Evolutionary conservation across 805 yeast species (phyloP), one percentile per base, ranked within the genome.

Genomic region (Candida sanyiensis): DNA sequence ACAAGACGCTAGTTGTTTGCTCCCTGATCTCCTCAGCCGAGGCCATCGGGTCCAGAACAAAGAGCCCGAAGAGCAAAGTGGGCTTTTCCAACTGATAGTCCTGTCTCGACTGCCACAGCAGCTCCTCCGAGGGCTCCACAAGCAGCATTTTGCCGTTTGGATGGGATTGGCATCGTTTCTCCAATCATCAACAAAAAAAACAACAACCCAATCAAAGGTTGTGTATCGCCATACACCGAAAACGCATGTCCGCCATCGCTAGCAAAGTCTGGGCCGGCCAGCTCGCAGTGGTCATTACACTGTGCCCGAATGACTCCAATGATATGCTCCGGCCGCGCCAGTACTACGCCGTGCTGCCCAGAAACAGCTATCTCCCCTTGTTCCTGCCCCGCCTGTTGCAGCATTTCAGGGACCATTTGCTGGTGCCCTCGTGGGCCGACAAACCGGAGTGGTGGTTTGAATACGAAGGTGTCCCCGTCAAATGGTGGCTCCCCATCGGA

Each of bases 401-500:
- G 1, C 72, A 60, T 50, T 71, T 77, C 40, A 48, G 56, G 24
- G 53, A 62, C 2, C 57, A 54, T 27, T 37, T 66, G 6, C 52
- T 56, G 6, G 51, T 50, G 2, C 57, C 62, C 17, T 44, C 53
- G 10, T 52, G 52, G 43, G 46, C 52, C 6, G 33, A 45, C 5
- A 37, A 49, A 1, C 25, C 42, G 6, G 55, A 56, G 2, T 66
- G 78, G 61, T 87, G 95, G 95, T 65, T 86, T 25, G 86, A 77
- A 45, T 72, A 66, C 52, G 80, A 79, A 23, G 70, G 62, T 5
- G 76, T 69, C 2, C 87, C 93, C 0, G 45, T 88, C 22, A 68
- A 72, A 35, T 87, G 96, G 59, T 76, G 83, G 47, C 64, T 75
- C 45, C 96, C 96, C 0, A 57, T 80, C 2, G 95, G 95, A 0